These are phyloP conservation scores for Calocera cornea DNA, from an alignment of 768 basidiomycete species.

Conservation along the genomic window DNA sequence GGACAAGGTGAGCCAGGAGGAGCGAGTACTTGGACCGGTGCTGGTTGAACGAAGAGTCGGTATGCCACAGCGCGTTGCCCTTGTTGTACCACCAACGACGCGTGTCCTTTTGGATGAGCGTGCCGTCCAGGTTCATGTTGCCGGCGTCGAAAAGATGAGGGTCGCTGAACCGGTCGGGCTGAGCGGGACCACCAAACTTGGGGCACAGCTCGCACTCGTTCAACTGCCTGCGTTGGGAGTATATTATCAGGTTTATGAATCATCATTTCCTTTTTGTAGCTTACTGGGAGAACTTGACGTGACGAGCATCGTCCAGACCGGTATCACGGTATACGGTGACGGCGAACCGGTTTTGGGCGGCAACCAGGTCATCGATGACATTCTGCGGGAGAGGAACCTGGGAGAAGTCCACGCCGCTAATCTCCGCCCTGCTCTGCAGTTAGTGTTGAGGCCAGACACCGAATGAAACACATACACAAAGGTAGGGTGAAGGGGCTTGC, in stretches of 20 bases:
- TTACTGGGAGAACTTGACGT: constrained; percentile 17
- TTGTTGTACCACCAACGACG: constrained; percentile 17
- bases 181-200: constrained; percentile 17
- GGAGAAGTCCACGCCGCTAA: constrained; percentile 21
- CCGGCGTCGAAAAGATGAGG: constrained; percentile 21
- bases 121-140: constrained; percentile 19
- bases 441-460: not conserved
- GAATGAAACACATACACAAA: constrained; percentile 11
- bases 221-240: not conserved
- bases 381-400: constrained; percentile 17
- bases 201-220: constrained; percentile 8
- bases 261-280: constrained; percentile 19
- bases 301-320: constrained; percentile 19
- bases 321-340: constrained; percentile 23
- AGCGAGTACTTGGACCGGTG: constrained; percentile 18
- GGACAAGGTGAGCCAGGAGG: constrained; percentile 19
- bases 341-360: constrained; percentile 17
- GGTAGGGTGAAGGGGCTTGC: constrained; percentile 19
- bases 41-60: constrained; percentile 20
- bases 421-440: constrained; percentile 13
- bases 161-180: constrained; percentile 15
- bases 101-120: constrained; percentile 11
- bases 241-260: not conserved
- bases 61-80: constrained; percentile 20
- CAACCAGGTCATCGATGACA: constrained; percentile 14